These are phyloP conservation scores for Citrus hindsii DNA, from an alignment of 345 rosid species.

Conservation along the genomic window DNA sequence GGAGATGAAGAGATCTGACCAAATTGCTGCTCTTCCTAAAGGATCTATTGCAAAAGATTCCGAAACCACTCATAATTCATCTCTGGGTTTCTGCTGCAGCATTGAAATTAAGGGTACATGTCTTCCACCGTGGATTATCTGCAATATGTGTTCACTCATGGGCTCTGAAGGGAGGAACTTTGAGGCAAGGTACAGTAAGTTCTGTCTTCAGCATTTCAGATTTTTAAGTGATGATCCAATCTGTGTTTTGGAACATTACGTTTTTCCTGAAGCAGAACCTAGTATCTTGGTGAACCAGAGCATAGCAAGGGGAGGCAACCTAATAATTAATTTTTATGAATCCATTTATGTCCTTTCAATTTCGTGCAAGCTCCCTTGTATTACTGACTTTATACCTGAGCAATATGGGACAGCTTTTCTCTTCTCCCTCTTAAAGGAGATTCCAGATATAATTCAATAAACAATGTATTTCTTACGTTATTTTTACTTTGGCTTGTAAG, in stretches of 20 bases:
- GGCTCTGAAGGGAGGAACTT: constrained; percentile 56
- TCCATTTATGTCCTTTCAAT: not conserved
- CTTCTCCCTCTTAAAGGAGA: not conserved
- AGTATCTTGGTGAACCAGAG: not conserved
- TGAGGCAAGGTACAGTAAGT: constrained; percentile 61
- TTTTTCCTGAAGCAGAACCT: not conserved
- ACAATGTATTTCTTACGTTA: not conserved
- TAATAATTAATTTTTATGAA: not conserved
- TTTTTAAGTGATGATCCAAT: not conserved
- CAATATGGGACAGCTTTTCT: not conserved
- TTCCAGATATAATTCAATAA: not conserved
- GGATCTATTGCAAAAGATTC: constrained; percentile 19
- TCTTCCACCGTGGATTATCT: constrained; percentile 86
- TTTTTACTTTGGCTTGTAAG: not conserved
- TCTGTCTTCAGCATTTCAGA: not conserved
- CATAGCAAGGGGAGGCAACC: not conserved
- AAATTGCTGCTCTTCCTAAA: constrained; percentile 22
- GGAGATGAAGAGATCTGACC: constrained; percentile 52
- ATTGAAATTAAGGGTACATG: constrained; percentile 64
- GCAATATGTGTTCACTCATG: constrained; percentile 55
- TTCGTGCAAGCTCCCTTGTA: not conserved
- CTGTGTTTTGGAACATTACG: not conserved
- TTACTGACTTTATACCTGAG: not conserved
- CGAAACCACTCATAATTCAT: constrained; percentile 20
- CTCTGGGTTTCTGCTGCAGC: constrained; percentile 37